phyloP scores from a whole-genome alignment of 495 filamentous ascomycete genomes.

The Oidiodendron maius region DNA sequence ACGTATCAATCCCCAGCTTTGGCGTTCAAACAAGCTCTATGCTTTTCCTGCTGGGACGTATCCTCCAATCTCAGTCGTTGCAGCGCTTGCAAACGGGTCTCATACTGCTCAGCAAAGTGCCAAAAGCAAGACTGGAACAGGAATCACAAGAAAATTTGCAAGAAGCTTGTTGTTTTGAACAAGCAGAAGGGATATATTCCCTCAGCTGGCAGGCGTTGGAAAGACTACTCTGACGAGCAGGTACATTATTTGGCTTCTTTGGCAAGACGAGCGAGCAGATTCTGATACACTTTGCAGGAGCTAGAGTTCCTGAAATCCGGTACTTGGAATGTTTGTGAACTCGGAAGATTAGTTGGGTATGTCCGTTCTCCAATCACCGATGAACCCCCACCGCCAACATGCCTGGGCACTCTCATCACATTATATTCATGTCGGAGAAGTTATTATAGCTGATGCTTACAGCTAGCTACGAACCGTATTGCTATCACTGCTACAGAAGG shows the following conservation, averaged over 20 bases:
- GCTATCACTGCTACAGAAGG: conserved; percentile 12
- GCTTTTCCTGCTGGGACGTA: conserved; percentile 7
- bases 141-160: conserved; percentile 9
- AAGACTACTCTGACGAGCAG: conserved; percentile 4
- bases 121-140: conserved; percentile 11
- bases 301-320: background rate
- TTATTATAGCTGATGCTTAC: conserved; percentile 4
- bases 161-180: conserved; percentile 7
- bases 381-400: conserved; percentile 1
- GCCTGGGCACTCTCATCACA: conserved; percentile 1
- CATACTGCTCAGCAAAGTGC: conserved; percentile 12
- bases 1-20: conserved; percentile 2
- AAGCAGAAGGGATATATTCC: background rate
- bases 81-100: conserved; percentile 14
- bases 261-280: conserved; percentile 1
- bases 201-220: conserved; percentile 4
- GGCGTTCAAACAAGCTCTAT: conserved; percentile 8
- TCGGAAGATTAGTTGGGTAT: conserved; percentile 10
- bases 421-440: conserved; percentile 5
- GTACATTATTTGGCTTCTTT: conserved; percentile 9
- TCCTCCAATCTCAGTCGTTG: conserved; percentile 8
- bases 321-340: conserved; percentile 7
- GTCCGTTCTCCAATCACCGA: background rate
- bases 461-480: conserved; percentile 8
- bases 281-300: conserved; percentile 6